These are phyloP conservation scores for Paramecium octaurelia DNA, from an alignment of 73 alveolate species.

Conservation along the genomic window DNA sequence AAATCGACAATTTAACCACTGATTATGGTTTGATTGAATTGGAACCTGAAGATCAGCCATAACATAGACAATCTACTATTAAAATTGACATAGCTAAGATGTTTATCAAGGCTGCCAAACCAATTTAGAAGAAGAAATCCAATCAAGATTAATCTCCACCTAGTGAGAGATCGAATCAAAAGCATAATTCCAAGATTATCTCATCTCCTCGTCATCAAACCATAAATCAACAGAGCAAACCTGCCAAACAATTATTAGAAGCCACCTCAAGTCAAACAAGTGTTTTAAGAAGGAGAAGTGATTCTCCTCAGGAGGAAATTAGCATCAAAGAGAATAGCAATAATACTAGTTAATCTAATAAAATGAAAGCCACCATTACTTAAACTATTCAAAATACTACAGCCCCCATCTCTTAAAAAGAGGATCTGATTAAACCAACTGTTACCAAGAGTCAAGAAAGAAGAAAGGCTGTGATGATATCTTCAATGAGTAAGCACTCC, in stretches of 20 bases:
- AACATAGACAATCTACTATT: not conserved
- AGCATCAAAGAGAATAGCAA: not conserved
- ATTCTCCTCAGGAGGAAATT: not conserved
- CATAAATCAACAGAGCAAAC: not conserved
- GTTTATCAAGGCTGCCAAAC: constrained; percentile 17
- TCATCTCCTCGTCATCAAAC: constrained; percentile 7
- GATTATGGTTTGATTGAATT: not conserved
- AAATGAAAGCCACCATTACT: not conserved
- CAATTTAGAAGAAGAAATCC: not conserved
- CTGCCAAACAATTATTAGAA: not conserved
- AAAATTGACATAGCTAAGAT: not conserved
- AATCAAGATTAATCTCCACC: not conserved
- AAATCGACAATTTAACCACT: not conserved
- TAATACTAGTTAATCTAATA: not conserved
- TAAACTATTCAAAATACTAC: not conserved
- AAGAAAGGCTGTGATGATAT: not conserved
- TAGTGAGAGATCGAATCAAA: not conserved
- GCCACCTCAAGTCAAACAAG: constrained; percentile 13
- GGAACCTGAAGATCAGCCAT: not conserved
- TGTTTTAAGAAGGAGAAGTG: not conserved
- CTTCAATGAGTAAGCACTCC: constrained; percentile 38
- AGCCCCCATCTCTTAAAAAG: not conserved
- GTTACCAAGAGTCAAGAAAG: not conserved
- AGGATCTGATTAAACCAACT: not conserved
- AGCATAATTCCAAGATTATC: not conserved